These are phyloP conservation scores for Globisporangium canariense DNA, from an alignment of 352 stramenopile genomes.

Conservation along the genomic window DNA sequence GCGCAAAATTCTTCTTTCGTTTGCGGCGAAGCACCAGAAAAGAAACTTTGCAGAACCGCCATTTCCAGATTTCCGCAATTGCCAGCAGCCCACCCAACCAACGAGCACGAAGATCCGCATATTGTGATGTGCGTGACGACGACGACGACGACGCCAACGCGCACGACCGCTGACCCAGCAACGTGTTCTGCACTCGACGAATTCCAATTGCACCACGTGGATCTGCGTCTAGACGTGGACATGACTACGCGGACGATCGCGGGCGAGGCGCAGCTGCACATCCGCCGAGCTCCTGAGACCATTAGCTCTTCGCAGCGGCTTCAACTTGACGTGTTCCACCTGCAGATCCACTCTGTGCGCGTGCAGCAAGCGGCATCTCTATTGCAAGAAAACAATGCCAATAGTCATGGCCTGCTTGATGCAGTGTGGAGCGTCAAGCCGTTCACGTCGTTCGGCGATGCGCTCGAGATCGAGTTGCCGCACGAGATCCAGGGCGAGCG, in stretches of 20 bases:
- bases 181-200: slow-evolving; percentile 53
- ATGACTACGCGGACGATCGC: slow-evolving; percentile 29
- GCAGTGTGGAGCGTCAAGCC: slow-evolving; percentile 43
- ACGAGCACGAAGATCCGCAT: background rate
- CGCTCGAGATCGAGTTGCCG: slow-evolving; percentile 46
- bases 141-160: background rate
- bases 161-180: slow-evolving; percentile 37
- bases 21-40: background rate
- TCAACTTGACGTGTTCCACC: slow-evolving; percentile 60
- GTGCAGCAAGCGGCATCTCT: background rate
- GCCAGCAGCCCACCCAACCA: background rate
- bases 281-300: slow-evolving; percentile 23
- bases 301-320: slow-evolving; percentile 17
- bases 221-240: slow-evolving; percentile 48
- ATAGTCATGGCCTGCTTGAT: background rate
- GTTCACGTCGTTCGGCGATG: slow-evolving; percentile 65
- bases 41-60: background rate
- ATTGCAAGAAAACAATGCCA: slow-evolving; percentile 13
- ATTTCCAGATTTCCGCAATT: background rate
- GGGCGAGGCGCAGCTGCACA: slow-evolving; percentile 33
- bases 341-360: slow-evolving; percentile 44
- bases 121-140: slow-evolving; percentile 6
- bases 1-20: no score
- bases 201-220: slow-evolving; percentile 48
- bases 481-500: slow-evolving; percentile 11